Conservation (phyloP, 2,329 filamentous ascomycete species). For the Rugonectria rugulosa region DNA sequence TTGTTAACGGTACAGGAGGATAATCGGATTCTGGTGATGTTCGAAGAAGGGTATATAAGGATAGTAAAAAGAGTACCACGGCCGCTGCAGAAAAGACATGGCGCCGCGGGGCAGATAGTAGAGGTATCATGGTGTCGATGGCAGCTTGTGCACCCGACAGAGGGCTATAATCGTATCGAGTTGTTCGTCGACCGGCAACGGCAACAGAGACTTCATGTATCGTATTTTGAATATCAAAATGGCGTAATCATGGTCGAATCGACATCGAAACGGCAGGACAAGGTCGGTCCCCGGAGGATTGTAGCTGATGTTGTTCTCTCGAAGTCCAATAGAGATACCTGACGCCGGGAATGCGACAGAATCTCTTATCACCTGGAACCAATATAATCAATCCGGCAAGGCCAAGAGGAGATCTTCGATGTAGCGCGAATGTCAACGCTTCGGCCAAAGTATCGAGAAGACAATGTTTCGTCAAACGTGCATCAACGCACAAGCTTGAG, state of each 20-base stretch:
- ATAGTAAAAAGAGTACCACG: slow-evolving; percentile 49
- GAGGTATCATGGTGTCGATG: slow-evolving; percentile 37
- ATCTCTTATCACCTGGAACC: no score
- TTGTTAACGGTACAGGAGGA: neutral
- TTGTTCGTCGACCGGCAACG: no score
- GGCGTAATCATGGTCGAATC: neutral
- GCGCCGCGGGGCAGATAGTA: slow-evolving; percentile 44
- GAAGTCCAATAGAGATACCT: no score
- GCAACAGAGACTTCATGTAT: no score
- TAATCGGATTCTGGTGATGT: slow-evolving; percentile 17
- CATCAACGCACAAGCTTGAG: neutral
- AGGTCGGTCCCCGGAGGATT: no score
- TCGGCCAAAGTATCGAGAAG: neutral
- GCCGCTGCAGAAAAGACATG: slow-evolving; percentile 46
- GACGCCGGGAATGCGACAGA: no score
- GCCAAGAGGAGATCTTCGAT: no score
- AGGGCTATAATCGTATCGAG: neutral
- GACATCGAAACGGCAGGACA: neutral
- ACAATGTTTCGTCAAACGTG: neutral
- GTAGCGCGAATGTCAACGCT: no score
- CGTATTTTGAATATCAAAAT: neutral
- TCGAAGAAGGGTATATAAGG: slow-evolving; percentile 41
- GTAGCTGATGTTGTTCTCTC: no score
- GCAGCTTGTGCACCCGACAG: slow-evolving; percentile 19
- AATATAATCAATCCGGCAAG: no score